Evolutionary conservation across 371 early-diverging fungal species (phyloP).

Genomic region (Dinochytrium kinnereticum): DNA sequence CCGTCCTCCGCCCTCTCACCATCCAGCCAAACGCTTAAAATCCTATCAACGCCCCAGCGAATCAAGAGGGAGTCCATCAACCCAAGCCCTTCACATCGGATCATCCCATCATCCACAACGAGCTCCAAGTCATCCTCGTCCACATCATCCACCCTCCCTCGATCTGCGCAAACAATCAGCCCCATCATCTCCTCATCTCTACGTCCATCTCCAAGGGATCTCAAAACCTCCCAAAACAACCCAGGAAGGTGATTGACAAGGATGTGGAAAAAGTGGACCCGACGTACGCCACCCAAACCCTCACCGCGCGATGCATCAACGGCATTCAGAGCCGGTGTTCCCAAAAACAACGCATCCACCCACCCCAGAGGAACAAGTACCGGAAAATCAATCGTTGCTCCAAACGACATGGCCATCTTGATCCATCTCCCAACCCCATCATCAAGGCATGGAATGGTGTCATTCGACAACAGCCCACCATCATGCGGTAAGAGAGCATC

Average conservation of each 20-base stretch:
- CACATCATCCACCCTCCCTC: too few species aligned
- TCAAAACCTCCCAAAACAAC: background rate
- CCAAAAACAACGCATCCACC: background rate
- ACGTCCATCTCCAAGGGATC: background rate
- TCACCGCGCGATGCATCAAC: background rate
- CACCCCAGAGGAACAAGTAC: background rate
- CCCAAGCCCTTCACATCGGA: too few species aligned
- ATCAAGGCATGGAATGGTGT: background rate
- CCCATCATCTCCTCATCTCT: background rate
- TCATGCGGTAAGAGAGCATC: background rate
- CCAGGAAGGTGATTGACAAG: background rate
- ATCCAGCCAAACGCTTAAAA: too few species aligned
- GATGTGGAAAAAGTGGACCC: background rate
- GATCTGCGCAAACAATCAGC: too few species aligned
- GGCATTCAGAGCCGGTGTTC: background rate
- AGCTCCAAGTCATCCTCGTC: too few species aligned
- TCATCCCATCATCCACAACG: too few species aligned
- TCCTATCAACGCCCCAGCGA: too few species aligned
- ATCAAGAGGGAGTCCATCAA: too few species aligned
- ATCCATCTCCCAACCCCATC: background rate
- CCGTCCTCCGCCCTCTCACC: too few species aligned
- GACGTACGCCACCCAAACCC: background rate
- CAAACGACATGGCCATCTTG: background rate
- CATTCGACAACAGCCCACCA: background rate
- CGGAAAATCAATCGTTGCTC: background rate